Evolutionary conservation across 2,329 filamentous ascomycete species (phyloP).

Genomic region (Pezicula radicicola): DNA sequence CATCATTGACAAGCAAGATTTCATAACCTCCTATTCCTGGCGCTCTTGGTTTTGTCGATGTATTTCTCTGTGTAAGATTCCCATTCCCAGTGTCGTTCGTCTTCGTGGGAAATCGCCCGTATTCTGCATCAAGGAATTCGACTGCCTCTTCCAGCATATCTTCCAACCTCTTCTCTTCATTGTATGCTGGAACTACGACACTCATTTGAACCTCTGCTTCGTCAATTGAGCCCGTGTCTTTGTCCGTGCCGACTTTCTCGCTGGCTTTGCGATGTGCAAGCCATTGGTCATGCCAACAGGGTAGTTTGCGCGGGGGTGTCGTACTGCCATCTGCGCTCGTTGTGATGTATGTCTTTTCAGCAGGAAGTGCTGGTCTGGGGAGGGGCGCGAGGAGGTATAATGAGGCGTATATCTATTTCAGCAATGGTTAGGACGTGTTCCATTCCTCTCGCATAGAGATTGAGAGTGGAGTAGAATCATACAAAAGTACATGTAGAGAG

Average conservation of each 20-base stretch:
- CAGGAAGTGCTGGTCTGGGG: constrained; percentile 68
- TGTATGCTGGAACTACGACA: constrained; percentile 92
- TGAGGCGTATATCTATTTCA: constrained; percentile 58
- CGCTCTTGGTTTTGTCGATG: constrained; percentile 11
- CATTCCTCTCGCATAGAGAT: no score
- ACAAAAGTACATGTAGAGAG: constrained; percentile 14
- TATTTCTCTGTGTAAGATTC: constrained; percentile 29
- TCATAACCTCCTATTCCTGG: constrained; percentile 68
- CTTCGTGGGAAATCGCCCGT: constrained; percentile 49
- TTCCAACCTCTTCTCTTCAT: constrained; percentile 80
- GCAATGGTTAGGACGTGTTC: background rate
- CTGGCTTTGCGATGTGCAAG: constrained; percentile 55
- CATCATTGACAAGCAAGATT: constrained; percentile 88
- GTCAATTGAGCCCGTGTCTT: constrained; percentile 58
- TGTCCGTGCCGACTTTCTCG: constrained; percentile 34
- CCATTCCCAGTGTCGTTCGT: constrained; percentile 29
- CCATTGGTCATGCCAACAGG: constrained; percentile 86
- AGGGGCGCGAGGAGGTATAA: constrained; percentile 76
- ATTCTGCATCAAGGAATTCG: constrained; percentile 74
- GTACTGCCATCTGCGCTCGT: constrained; percentile 62
- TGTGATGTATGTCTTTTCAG: constrained; percentile 84
- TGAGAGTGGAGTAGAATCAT: background rate
- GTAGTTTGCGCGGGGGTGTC: constrained; percentile 55
- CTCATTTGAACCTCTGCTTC: constrained; percentile 81
- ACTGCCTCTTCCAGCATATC: constrained; percentile 91